Percentiles rank a stretch among this genome's conserved stretches.
Evolutionary conservation across 139 green algal species (phyloP).

Genomic region (Ulvella scutata): DNA sequence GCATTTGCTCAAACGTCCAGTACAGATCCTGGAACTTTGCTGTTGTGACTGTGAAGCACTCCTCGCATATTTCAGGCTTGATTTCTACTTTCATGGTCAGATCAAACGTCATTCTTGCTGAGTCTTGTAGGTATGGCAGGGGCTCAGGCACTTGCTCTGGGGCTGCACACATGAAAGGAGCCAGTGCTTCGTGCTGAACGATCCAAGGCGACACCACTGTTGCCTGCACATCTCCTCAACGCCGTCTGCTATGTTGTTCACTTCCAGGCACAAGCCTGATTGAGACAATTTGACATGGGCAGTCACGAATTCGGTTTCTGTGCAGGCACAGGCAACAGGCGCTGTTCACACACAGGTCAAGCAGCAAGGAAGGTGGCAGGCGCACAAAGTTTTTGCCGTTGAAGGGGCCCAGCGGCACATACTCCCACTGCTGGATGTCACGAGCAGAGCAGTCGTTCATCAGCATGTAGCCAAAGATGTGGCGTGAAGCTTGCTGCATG

Average conservation of each 20-base stretch:
- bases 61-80: slow-evolving; percentile 3
- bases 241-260: not conserved
- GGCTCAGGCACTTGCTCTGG: slow-evolving; percentile 38
- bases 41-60: slow-evolving; percentile 14
- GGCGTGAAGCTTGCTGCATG: slow-evolving; percentile 31
- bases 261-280: not conserved
- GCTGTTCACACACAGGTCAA: no score
- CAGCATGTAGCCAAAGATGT: slow-evolving; percentile 86
- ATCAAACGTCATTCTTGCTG: slow-evolving; percentile 38
- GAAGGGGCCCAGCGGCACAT: slow-evolving; percentile 84
- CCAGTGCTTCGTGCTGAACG: slow-evolving; percentile 74
- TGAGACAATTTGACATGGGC: not conserved
- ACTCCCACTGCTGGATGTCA: slow-evolving; percentile 92
- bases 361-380: not conserved
- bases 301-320: not conserved
- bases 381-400: slow-evolving; percentile 79
- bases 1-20: slow-evolving; percentile 65
- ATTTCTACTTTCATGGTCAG: slow-evolving; percentile 55
- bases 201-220: slow-evolving; percentile 82
- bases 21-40: slow-evolving; percentile 65
- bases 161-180: slow-evolving; percentile 49
- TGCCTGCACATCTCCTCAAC: slow-evolving; percentile 22
- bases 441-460: slow-evolving; percentile 93
- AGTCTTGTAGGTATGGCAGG: slow-evolving; percentile 53
- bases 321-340: no score